Evolutionary conservation across 768 basidiomycete genomes (phyloP).

Genomic region (Tulasnella calospora): DNA sequence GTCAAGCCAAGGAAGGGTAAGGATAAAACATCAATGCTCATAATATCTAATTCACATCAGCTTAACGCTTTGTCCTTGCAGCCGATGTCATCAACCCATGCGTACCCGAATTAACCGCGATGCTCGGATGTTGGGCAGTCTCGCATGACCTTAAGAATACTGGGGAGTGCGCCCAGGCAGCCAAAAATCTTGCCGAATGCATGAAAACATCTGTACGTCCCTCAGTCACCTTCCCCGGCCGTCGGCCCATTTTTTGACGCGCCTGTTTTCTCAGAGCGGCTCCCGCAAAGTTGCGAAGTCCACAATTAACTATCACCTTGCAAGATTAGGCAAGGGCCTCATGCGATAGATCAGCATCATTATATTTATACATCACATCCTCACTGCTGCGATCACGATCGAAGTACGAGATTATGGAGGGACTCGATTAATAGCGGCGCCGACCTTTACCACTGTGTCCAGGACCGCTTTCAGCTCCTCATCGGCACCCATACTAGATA

Average conservation of each 20-base stretch:
- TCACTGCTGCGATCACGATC: neutral
- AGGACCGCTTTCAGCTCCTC: constrained; percentile 52
- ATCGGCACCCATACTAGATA: constrained; percentile 20
- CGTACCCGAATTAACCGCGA: constrained; percentile 60
- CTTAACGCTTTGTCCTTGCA: neutral
- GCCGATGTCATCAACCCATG: constrained; percentile 53
- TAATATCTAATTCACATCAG: neutral
- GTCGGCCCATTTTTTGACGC: neutral
- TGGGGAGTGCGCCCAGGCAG: constrained; percentile 52
- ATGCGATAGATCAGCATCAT: constrained; percentile 19
- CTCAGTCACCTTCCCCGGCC: neutral
- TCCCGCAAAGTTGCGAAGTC: constrained; percentile 63
- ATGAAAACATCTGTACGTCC: constrained; percentile 76
- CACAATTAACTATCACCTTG: constrained; percentile 86
- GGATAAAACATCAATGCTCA: constrained; percentile 28
- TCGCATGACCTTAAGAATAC: constrained; percentile 55
- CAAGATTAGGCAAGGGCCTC: constrained; percentile 47
- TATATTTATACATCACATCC: constrained; percentile 12
- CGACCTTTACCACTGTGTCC: constrained; percentile 55
- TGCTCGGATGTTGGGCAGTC: constrained; percentile 87
- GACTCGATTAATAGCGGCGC: constrained; percentile 21
- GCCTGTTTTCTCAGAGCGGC: constrained; percentile 48
- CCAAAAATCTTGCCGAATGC: constrained; percentile 64
- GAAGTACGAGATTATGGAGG: neutral
- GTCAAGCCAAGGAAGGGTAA: constrained; percentile 71